Conservation (phyloP, 2,329 filamentous ascomycete genomes). For the Epichloe aotearoae region DNA sequence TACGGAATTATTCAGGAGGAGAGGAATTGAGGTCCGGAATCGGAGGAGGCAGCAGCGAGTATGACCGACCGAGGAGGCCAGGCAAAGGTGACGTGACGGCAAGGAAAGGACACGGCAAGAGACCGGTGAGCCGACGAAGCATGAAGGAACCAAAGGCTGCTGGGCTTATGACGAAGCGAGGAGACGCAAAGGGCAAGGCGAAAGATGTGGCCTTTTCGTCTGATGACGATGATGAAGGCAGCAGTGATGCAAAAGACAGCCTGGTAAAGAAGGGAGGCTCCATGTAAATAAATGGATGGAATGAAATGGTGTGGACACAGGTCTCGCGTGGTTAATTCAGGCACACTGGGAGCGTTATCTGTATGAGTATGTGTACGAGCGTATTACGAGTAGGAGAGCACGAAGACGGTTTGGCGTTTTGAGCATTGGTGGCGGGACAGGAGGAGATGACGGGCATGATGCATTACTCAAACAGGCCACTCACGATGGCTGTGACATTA, state of each 20-base stretch:
- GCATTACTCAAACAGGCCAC: no score
- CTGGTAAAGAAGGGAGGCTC: constrained; percentile 21
- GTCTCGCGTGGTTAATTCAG: neutral
- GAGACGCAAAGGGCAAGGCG: constrained; percentile 31
- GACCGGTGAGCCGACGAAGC: constrained; percentile 28
- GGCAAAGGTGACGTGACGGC: constrained; percentile 15
- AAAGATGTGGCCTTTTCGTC: constrained; percentile 29
- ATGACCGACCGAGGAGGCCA: constrained; percentile 17
- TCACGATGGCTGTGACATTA: no score
- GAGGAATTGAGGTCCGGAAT: constrained; percentile 21
- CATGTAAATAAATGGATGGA: constrained; percentile 20
- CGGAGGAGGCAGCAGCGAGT: constrained; percentile 25
- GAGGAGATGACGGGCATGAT: neutral
- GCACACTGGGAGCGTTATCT: neutral
- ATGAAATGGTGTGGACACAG: neutral
- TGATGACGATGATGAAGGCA: constrained; percentile 23
- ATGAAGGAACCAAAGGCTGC: constrained; percentile 26
- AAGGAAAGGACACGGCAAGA: constrained; percentile 15
- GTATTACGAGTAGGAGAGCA: no score
- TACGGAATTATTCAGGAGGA: constrained; percentile 37
- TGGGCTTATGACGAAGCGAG: constrained; percentile 14
- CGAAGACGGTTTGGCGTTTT: constrained; percentile 35
- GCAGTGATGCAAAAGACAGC: constrained; percentile 20
- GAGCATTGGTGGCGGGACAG: neutral
- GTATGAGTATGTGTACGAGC: neutral